phyloP scores from a whole-genome alignment of 768 basidiomycete species.

The Macrocybe gigantea region DNA sequence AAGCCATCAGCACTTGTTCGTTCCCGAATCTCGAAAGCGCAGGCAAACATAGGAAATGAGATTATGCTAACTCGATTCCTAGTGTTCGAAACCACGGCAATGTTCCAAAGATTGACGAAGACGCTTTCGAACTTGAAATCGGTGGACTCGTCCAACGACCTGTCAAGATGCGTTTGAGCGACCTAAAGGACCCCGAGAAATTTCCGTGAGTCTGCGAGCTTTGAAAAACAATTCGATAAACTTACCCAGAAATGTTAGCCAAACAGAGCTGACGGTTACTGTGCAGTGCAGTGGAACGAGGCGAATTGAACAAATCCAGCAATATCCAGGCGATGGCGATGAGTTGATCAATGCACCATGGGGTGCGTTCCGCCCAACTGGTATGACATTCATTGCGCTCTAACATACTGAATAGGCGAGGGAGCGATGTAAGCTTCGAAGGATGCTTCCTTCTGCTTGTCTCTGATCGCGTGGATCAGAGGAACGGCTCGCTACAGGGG shows the following conservation, averaged over 20 bases:
- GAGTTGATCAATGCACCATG: slow-evolving; percentile 48
- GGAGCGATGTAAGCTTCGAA: slow-evolving; percentile 37
- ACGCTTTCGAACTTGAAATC: slow-evolving; percentile 42
- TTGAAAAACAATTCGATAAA: background rate
- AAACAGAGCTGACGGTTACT: slow-evolving; percentile 45
- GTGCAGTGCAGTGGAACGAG: slow-evolving; percentile 50
- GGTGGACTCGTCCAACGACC: slow-evolving; percentile 43
- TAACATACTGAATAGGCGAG: slow-evolving; percentile 20
- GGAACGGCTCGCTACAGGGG: slow-evolving; percentile 49
- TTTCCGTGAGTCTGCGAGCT: slow-evolving; percentile 33
- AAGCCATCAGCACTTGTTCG: slow-evolving; percentile 45
- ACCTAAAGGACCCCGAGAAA: slow-evolving; percentile 39
- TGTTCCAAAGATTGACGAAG: slow-evolving; percentile 42
- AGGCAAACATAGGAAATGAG: background rate
- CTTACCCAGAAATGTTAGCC: slow-evolving; percentile 18
- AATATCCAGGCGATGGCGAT: slow-evolving; percentile 51
- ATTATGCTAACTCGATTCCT: background rate
- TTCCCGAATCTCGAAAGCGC: background rate
- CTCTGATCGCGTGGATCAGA: slow-evolving; percentile 14
- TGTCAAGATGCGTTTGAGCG: slow-evolving; percentile 37
- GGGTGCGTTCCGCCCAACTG: slow-evolving; percentile 18
- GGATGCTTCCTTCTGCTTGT: background rate
- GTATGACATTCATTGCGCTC: background rate
- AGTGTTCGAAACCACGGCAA: slow-evolving; percentile 53
- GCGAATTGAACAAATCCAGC: slow-evolving; percentile 43